Percentiles rank a stretch among this genome's conserved stretches.
Evolutionary conservation across 495 filamentous ascomycete genomes (phyloP).

Genomic region (Apodospora peruviana): DNA sequence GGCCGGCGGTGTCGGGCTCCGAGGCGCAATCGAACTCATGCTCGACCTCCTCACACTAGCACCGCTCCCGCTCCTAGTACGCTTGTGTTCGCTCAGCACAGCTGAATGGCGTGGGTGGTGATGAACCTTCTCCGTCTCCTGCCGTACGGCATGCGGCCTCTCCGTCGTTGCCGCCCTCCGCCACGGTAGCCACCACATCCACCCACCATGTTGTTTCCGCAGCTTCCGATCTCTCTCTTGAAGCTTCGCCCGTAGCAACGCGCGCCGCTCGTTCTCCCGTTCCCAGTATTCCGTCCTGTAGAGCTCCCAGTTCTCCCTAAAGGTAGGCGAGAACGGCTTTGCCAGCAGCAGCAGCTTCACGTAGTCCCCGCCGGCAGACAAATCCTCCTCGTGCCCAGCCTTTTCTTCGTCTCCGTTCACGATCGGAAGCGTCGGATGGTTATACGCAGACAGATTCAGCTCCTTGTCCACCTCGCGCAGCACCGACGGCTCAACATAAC

Average conservation of each 20-base stretch:
- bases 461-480: conserved; percentile 47
- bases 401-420: conserved; percentile 40
- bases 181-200: conserved; percentile 78
- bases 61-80: conserved; percentile 42
- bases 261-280: conserved; percentile 84
- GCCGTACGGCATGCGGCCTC: conserved; percentile 24
- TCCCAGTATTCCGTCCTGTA: conserved; percentile 96
- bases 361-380: conserved; percentile 82
- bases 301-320: conserved; percentile 95
- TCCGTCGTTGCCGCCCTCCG: conserved; percentile 26
- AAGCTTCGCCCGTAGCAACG: conserved; percentile 62
- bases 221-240: conserved; percentile 58
- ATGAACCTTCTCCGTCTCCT: conserved; percentile 28
- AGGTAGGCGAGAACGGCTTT: conserved; percentile 90
- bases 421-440: conserved; percentile 38
- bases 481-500: conserved; percentile 55
- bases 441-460: conserved; percentile 31
- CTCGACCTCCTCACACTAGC: conserved; percentile 44
- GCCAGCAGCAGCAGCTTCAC: conserved; percentile 86
- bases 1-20: conserved; percentile 43
- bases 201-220: conserved; percentile 63
- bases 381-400: conserved; percentile 72
- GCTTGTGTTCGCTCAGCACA: conserved; percentile 37
- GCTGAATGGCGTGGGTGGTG: conserved; percentile 33
- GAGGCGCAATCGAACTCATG: conserved; percentile 38